Conservation (phyloP, 208 protist genomes). For the Trypanosomatidae sp. region DNA sequence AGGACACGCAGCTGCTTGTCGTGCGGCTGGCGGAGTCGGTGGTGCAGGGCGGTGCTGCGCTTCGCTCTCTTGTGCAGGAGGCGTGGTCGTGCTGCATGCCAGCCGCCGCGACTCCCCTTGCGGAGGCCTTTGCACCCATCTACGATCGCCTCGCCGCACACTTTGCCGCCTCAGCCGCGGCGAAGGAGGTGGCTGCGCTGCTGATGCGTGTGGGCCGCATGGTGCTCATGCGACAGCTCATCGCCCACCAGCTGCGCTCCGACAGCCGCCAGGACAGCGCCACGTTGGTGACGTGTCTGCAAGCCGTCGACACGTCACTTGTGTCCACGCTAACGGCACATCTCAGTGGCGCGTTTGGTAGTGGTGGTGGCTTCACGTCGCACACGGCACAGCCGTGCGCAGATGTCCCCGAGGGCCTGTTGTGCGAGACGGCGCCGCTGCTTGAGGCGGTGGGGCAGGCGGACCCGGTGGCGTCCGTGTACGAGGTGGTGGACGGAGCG, state of each 20-base stretch:
- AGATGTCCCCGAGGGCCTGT: slow-evolving; percentile 16
- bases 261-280: slow-evolving; percentile 84
- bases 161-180: slow-evolving; percentile 3
- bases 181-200: slow-evolving; percentile 23
- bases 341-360: slow-evolving; percentile 6
- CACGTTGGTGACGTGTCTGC: slow-evolving; percentile 69
- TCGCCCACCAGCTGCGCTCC: slow-evolving; percentile 88
- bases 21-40: slow-evolving; percentile 28
- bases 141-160: slow-evolving; percentile 39
- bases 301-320: slow-evolving; percentile 83
- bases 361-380: not conserved
- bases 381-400: slow-evolving; percentile 1
- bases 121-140: slow-evolving; percentile 12
- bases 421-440: slow-evolving; percentile 16
- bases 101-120: slow-evolving; percentile 1
- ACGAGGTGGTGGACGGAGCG: slow-evolving; percentile 9
- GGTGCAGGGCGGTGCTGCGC: slow-evolving; percentile 6
- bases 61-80: slow-evolving; percentile 8
- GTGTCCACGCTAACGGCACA: slow-evolving; percentile 73
- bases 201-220: slow-evolving; percentile 66
- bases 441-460: slow-evolving; percentile 13
- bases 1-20: slow-evolving; percentile 79
- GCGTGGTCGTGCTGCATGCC: slow-evolving; percentile 27
- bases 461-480: slow-evolving; percentile 16
- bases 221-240: slow-evolving; percentile 87